Conservation (phyloP, 768 basidiomycete species). For the Kwoniella newhampshirensis region DNA sequence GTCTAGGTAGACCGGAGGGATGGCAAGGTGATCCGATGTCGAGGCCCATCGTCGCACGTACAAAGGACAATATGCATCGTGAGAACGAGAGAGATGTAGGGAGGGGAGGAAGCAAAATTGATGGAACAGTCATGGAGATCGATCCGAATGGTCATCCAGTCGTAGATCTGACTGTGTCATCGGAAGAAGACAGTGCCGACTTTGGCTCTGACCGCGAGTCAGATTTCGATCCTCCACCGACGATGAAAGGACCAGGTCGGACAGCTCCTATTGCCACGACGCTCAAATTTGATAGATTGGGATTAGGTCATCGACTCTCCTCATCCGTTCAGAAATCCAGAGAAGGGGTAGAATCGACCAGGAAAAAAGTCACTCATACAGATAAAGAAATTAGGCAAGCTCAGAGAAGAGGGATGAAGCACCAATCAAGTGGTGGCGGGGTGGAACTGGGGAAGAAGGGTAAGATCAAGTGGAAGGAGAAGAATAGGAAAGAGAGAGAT, state of each 20-base stretch:
- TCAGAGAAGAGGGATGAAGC: slow-evolving; percentile 26
- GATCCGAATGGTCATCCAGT: slow-evolving; percentile 17
- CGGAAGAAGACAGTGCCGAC: not conserved
- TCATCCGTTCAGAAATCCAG: not conserved
- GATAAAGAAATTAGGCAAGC: slow-evolving; percentile 33
- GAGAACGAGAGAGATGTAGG: not conserved
- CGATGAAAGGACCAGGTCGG: slow-evolving; percentile 37
- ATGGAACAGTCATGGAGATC: not conserved
- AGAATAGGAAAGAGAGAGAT: slow-evolving; percentile 40
- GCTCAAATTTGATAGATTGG: slow-evolving; percentile 43
- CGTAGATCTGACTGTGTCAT: slow-evolving; percentile 32
- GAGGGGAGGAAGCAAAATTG: not conserved
- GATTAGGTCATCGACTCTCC: slow-evolving; percentile 37
- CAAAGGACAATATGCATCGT: not conserved
- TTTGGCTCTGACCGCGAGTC: slow-evolving; percentile 7
- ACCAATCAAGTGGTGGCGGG: not conserved
- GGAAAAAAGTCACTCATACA: slow-evolving; percentile 40
- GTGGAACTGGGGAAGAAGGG: slow-evolving; percentile 44
- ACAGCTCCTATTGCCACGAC: slow-evolving; percentile 44
- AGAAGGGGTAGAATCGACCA: slow-evolving; percentile 4
- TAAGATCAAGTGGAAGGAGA: slow-evolving; percentile 44
- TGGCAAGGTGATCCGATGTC: slow-evolving; percentile 20
- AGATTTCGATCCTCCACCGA: not conserved
- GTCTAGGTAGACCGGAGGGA: slow-evolving; percentile 32
- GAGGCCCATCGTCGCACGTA: not conserved